Base-by-base conservation (phyloP, 352 stramenopile genomes). In the Globisporangium cylindrosporum region DNA sequence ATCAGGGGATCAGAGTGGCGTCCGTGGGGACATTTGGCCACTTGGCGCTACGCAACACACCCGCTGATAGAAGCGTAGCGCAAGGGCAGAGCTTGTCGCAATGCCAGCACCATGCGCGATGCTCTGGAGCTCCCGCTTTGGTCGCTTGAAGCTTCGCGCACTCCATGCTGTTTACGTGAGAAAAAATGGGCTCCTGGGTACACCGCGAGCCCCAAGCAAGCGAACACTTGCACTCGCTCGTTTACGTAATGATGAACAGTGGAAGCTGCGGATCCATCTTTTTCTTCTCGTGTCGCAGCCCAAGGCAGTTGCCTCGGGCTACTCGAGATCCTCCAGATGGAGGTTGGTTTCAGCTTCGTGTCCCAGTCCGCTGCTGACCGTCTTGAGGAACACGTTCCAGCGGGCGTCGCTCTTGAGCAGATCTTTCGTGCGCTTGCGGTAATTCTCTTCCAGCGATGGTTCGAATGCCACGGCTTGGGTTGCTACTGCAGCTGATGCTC, bases 281-380 rank as follows among this genome's bases (percentile, higher is more conserved):
- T 29, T 48, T 15, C n/a, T 12, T 61, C 32, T 61, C 56, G 56
- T 48, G 56, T 61, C 29, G 20, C 56, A 61, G 56, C 12, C 29
- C 15, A 22, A 8, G 34, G 10, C n/a, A 48, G 38, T 61, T n/a
- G 29, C 4, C 18, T 46, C 24, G 25, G 8, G 29, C 56, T 61
- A 76, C 34, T 78, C 68, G 38, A 82, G 64, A 46, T 80, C 74
- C 25, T 82, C 75, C 48, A 84, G 48, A 65, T 68, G 54, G 22
- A 51, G 25, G 15, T 24, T 53, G 7, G n/a, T 24, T 32, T 61
- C 65, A 25, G 36, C 10, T n/a, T 59, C 56, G 64, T 70, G 64
- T 65, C 64, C 57, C 57, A 71, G 20, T 38, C 64, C 49, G 15
- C n/a, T 49, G 49, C 59, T 43, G 38, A 63, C 15, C 9, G 59